Evolutionary conservation across 202 grass and related monocot genomes (phyloP).

Genomic region (Panicum hallii): DNA sequence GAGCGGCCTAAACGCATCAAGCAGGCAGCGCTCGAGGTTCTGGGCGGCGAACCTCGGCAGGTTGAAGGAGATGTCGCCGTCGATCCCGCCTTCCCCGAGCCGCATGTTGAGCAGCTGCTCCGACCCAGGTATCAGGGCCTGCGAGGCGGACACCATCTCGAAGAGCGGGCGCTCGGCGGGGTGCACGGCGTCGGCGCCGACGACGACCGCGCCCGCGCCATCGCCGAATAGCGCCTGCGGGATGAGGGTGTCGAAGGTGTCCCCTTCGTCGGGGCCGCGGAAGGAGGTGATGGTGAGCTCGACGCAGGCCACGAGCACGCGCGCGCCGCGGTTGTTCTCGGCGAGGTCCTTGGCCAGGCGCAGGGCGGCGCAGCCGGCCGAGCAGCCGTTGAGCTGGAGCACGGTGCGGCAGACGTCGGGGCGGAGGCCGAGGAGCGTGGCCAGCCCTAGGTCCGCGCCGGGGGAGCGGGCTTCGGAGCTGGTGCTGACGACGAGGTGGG

Average conservation of each 20-base stretch:
- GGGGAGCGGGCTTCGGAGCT: constrained; percentile 20
- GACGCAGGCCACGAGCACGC: constrained; percentile 58
- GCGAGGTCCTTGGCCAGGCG: constrained; percentile 68
- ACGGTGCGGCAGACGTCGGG: constrained; percentile 40
- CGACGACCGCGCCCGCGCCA: constrained; percentile 51
- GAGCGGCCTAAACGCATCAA: neutral
- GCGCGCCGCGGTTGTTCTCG: constrained; percentile 61
- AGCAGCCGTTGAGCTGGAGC: constrained; percentile 67
- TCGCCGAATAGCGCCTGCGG: constrained; percentile 55
- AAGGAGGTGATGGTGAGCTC: constrained; percentile 61
- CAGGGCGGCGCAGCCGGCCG: constrained; percentile 54
- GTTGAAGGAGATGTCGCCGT: neutral
- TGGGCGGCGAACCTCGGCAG: neutral
- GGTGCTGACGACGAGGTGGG: constrained; percentile 1
- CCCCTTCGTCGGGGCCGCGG: constrained; percentile 37
- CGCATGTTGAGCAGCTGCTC: neutral
- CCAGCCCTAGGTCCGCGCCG: constrained; percentile 34
- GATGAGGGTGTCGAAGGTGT: constrained; percentile 50
- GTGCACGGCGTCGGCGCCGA: constrained; percentile 43
- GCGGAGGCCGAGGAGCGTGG: constrained; percentile 39
- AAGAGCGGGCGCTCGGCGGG: neutral
- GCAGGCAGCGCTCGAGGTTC: neutral
- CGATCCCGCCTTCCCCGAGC: neutral
- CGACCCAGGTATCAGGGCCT: neutral
- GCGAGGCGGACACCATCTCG: neutral